These are phyloP conservation scores for Sporothrix curviconia DNA, from an alignment of 2,329 filamentous ascomycete species.

Conservation along the genomic window DNA sequence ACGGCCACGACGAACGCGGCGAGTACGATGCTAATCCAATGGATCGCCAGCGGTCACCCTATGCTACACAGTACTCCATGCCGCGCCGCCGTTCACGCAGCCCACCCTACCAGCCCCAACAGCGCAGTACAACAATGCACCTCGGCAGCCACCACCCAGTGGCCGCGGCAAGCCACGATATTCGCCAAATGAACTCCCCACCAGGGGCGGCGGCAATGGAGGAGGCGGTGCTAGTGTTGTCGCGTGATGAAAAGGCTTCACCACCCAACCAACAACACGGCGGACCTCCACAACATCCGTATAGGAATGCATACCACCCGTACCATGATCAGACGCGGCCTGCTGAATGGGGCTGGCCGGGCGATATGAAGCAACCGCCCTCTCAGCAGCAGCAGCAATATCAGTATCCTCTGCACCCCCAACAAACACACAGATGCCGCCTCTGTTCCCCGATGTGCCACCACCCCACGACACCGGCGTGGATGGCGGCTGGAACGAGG, in stretches of 20 bases:
- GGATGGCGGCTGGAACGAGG: constrained; percentile 11
- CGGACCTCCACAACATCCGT: background rate
- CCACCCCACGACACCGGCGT: background rate
- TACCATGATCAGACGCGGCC: background rate
- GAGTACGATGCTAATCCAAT: no score
- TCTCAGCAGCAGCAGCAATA: background rate
- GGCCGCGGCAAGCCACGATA: no score
- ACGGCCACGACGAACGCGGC: background rate
- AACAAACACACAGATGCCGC: background rate
- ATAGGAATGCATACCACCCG: background rate
- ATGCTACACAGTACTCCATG: background rate
- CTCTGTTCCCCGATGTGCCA: background rate
- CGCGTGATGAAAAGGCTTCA: no score
- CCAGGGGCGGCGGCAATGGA: no score
- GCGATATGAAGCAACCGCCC: constrained; percentile 9
- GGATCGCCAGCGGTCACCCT: background rate
- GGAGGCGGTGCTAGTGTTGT: no score
- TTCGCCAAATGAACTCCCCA: no score
- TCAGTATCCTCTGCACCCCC: background rate
- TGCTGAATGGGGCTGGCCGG: constrained; percentile 13
- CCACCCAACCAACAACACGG: background rate
- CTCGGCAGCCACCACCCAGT: no score
- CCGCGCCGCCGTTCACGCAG: constrained; percentile 3
- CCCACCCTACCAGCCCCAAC: background rate
- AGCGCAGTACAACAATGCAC: no score